Evolutionary conservation across 306 rosid species (phyloP), one percentile per base, ranked within the genome.

Genomic region (Prinsepia uniflora): DNA sequence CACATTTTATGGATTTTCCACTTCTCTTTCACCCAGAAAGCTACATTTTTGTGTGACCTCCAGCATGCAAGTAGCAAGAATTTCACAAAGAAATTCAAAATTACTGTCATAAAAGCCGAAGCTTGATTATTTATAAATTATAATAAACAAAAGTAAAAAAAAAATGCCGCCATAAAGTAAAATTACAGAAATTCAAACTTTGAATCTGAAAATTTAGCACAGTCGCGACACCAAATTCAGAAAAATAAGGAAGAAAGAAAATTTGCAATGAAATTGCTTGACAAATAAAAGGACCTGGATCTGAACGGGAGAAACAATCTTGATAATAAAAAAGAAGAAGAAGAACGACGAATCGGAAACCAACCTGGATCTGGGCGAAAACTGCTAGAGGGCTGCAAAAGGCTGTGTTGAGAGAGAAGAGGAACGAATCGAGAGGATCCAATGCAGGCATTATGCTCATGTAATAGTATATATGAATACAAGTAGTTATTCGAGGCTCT

Each of bases 341-440:
- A 42, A 8, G 12, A 47, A 3, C 18, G 5, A 41, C 59, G 47
- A 48, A 55, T 30, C 36, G 8, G 13, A 45, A 30, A 30, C 50
- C 58, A 77, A 94, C 98, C 99, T 94, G 99, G 71, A 83, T 80
- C 92, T 89, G 99, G 76, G 86, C 0, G 71, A 87, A 91, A 61
- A 90, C 60, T 11, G 87, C 92, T 1, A 83, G 8, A 8, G 96
- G 96, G 65, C 79, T 67, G 52, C 83, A 82, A 11, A 87, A 75
- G 1, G 70, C 12, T 42, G 52, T 69, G 87, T 84, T 72, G 67
- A 89, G 89, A 78, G 84, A 85, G 86, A 94, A 87, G 83, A 94
- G 88, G 60, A 84, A 70, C 67, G 77, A 79, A 91, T 94, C 99
- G 40, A 89, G 30, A 73, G 87, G 81, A 56, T 87, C 88, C 67